Conservation (phyloP, 768 basidiomycete species). For the Chalciporus sphaerocephalus region DNA sequence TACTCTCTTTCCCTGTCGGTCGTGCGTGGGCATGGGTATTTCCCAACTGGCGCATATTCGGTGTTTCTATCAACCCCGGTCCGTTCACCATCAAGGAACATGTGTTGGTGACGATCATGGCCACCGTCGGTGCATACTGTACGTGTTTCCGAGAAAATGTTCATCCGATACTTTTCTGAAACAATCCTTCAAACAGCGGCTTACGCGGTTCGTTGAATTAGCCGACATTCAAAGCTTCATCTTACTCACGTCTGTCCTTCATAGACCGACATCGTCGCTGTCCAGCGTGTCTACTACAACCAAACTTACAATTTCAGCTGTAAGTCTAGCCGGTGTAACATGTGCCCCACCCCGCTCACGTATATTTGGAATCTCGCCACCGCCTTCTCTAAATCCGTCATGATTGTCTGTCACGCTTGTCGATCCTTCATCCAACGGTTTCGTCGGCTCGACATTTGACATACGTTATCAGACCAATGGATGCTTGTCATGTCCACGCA, state of each 20-base stretch:
- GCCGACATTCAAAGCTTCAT: neutral
- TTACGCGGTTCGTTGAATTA: constrained; percentile 36
- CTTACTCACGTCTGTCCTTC: neutral
- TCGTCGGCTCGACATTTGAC: neutral
- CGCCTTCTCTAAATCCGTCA: neutral
- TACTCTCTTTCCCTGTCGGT: constrained; percentile 67
- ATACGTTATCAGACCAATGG: constrained; percentile 45
- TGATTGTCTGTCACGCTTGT: neutral
- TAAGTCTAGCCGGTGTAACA: constrained; percentile 19
- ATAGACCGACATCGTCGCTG: constrained; percentile 65
- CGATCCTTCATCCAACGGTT: neutral
- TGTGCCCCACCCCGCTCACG: neutral
- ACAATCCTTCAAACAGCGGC: constrained; percentile 30
- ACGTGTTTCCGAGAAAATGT: constrained; percentile 2
- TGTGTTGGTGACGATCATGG: constrained; percentile 67
- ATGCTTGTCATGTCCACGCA: constrained; percentile 69
- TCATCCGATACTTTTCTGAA: neutral
- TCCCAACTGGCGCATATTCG: constrained; percentile 51
- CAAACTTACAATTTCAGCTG: constrained; percentile 51
- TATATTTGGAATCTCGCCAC: neutral
- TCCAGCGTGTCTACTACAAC: constrained; percentile 66
- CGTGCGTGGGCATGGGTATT: constrained; percentile 58
- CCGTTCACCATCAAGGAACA: constrained; percentile 74
- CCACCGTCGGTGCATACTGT: constrained; percentile 40
- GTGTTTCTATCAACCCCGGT: constrained; percentile 65